These are phyloP conservation scores for Penicillium janthinellum DNA, from an alignment of 2,329 filamentous ascomycete species.

Conservation along the genomic window DNA sequence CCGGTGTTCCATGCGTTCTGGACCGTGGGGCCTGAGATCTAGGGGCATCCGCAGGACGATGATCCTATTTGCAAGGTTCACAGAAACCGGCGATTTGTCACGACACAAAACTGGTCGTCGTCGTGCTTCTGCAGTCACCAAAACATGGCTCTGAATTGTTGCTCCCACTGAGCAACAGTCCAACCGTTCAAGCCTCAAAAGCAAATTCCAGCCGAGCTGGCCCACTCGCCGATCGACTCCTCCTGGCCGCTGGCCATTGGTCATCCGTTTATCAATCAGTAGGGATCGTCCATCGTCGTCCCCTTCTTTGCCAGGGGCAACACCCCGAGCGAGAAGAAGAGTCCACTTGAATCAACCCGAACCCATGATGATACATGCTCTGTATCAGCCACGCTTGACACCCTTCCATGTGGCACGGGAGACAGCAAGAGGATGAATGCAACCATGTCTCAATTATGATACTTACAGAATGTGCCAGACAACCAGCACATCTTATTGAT, in stretches of 20 bases:
- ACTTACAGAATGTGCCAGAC: neutral
- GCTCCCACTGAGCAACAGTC: neutral
- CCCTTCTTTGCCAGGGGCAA: conserved; percentile 1
- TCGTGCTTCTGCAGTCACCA: neutral
- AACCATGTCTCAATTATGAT: neutral
- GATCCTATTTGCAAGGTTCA: neutral
- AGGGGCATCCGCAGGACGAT: neutral
- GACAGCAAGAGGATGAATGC: neutral
- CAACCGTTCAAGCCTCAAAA: conserved; percentile 2
- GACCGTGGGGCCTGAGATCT: neutral
- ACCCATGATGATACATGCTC: conserved; percentile 12
- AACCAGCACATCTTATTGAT: neutral
- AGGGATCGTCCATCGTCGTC: conserved; percentile 4
- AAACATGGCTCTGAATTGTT: neutral
- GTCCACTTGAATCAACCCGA: conserved; percentile 6
- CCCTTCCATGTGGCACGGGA: conserved; percentile 6
- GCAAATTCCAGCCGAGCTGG: conserved; percentile 7
- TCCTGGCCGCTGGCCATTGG: conserved; percentile 1
- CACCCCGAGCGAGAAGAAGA: neutral
- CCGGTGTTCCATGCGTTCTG: neutral
- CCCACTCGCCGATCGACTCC: conserved; percentile 13
- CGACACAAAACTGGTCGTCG: neutral
- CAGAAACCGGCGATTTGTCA: neutral
- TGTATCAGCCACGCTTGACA: conserved; percentile 14
- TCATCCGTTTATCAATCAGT: conserved; percentile 19